Percentiles rank a stretch among this genome's conserved stretches.
Conservation (phyloP, 2,329 filamentous ascomycete genomes). For the Trichoderma koningii region DNA sequence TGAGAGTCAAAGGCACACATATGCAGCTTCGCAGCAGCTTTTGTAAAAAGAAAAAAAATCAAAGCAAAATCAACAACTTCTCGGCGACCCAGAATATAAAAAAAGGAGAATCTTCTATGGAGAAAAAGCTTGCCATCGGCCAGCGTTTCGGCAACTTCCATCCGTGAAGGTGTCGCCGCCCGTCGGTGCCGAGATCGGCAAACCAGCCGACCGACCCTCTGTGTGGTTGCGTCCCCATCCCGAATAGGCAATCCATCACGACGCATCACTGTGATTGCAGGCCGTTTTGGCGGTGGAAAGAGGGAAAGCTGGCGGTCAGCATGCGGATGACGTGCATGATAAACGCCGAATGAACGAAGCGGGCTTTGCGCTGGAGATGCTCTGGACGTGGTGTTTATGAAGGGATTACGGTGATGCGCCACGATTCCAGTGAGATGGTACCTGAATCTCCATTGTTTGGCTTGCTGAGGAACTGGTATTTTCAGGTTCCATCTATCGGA, state of each 20-base stretch:
- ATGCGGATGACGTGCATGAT: neutral
- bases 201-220: neutral
- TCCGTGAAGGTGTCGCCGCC: constrained; percentile 25
- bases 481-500: no score
- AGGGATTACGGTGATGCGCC: no score
- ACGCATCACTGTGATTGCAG: neutral
- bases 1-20: neutral
- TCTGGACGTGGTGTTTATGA: neutral
- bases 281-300: neutral
- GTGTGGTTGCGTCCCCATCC: neutral
- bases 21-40: neutral
- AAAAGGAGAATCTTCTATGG: no score
- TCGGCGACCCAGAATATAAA: neutral
- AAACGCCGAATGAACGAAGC: neutral
- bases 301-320: neutral
- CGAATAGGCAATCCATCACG: constrained; percentile 13
- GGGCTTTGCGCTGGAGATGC: neutral
- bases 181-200: constrained; percentile 35
- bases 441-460: no score
- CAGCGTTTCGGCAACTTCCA: constrained; percentile 17
- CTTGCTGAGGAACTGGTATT: no score
- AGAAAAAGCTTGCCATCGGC: constrained; percentile 7
- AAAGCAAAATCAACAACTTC: neutral
- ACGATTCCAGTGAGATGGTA: no score
- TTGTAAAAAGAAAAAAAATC: neutral